Evolutionary conservation across 495 filamentous ascomycete species (phyloP).

Genomic region (Amniculicola lignicola): DNA sequence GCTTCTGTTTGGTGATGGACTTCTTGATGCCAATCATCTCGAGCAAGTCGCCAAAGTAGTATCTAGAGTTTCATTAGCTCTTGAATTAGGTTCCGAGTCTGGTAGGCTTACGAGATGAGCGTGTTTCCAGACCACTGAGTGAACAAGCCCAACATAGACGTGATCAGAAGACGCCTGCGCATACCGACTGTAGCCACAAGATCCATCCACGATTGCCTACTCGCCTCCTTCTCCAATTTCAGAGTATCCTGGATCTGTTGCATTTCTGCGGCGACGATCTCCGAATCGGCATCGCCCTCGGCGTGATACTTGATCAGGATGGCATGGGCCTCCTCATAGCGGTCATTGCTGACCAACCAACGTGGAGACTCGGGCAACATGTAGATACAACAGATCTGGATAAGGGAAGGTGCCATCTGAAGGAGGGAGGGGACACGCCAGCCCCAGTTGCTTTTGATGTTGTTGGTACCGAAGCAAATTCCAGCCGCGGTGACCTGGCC

Average conservation of each 20-base stretch:
- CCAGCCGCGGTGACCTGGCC: constrained; percentile 60
- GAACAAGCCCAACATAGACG: constrained; percentile 58
- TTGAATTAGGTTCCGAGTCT: background rate
- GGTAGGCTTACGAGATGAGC: constrained; percentile 51
- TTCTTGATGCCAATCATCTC: constrained; percentile 51
- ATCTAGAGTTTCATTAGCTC: constrained; percentile 37
- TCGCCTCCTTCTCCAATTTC: constrained; percentile 52
- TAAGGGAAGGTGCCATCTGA: constrained; percentile 52
- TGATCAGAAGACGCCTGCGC: constrained; percentile 55
- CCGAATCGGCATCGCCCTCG: constrained; percentile 52
- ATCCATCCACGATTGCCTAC: constrained; percentile 55
- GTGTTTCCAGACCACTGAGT: constrained; percentile 66
- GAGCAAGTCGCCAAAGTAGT: constrained; percentile 54
- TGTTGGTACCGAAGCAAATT: constrained; percentile 56
- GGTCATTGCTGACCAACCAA: constrained; percentile 59
- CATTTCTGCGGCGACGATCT: constrained; percentile 59
- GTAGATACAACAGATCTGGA: constrained; percentile 53
- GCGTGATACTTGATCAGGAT: constrained; percentile 62
- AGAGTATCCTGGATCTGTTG: constrained; percentile 60
- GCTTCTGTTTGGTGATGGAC: constrained; percentile 49
- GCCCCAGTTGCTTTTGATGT: constrained; percentile 56
- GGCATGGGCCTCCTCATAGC: constrained; percentile 54
- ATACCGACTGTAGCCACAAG: constrained; percentile 55
- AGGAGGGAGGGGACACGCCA: constrained; percentile 63
- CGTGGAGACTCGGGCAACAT: constrained; percentile 57